Percentiles rank a stretch among this genome's conserved stretches.
phyloP scores from a whole-genome alignment of 2,329 filamentous ascomycete genomes.

The Fulvia fulva region DNA sequence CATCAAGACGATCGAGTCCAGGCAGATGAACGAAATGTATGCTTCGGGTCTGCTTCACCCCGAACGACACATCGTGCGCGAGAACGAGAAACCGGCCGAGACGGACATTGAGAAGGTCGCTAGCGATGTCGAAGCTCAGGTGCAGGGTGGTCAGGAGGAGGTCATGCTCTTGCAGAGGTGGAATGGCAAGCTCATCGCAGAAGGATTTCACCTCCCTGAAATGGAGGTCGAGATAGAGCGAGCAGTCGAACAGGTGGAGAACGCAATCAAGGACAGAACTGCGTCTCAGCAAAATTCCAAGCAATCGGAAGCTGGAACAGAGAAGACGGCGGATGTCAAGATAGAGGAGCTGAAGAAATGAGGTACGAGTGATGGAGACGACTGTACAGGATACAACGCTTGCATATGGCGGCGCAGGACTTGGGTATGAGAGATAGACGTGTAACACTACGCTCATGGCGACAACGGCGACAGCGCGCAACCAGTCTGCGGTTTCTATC shows the following conservation, averaged over 20 bases:
- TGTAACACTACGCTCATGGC: not conserved
- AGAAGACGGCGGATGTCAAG: not conserved
- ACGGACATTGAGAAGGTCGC: conserved; percentile 39
- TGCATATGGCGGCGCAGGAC: not conserved
- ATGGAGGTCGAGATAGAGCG: conserved; percentile 54
- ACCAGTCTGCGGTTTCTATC: not conserved
- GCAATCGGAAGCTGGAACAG: conserved; percentile 4
- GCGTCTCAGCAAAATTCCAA: conserved; percentile 12
- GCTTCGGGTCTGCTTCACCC: conserved; percentile 47
- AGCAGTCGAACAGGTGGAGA: conserved; percentile 50
- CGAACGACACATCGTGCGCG: conserved; percentile 38
- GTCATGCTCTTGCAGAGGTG: conserved; percentile 48
- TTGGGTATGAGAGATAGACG: not conserved
- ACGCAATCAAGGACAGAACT: conserved; percentile 34
- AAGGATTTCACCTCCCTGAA: conserved; percentile 46
- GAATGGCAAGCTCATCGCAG: conserved; percentile 51
- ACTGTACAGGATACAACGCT: conserved; percentile 3
- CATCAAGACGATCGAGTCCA: conserved; percentile 61
- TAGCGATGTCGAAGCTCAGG: conserved; percentile 38
- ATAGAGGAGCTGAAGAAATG: conserved; percentile 2
- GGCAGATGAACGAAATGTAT: conserved; percentile 72
- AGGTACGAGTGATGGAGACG: not conserved
- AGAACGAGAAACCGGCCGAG: conserved; percentile 35
- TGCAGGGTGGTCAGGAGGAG: conserved; percentile 40
- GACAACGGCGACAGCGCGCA: not conserved